Evolutionary conservation across 2,329 filamentous ascomycete species (phyloP).

Genomic region (Corinectria fuckeliana): DNA sequence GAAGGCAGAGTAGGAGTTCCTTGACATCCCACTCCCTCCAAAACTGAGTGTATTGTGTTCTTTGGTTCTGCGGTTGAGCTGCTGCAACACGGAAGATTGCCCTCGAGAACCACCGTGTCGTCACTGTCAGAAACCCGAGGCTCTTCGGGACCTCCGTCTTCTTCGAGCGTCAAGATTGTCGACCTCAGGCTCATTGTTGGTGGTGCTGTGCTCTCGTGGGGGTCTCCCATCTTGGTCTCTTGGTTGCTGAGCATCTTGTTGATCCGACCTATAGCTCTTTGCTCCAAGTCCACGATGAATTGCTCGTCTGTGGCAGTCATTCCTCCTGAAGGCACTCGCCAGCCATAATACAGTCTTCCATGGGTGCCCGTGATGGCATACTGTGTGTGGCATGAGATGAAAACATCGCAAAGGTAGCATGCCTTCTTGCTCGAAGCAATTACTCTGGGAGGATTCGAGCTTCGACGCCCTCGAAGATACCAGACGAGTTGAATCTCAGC

Average conservation of each 20-base stretch:
- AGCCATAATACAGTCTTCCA: conserved; percentile 29
- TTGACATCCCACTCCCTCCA: neutral
- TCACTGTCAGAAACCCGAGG: neutral
- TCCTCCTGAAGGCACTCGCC: conserved; percentile 15
- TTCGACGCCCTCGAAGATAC: conserved; percentile 16
- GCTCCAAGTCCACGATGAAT: conserved; percentile 14
- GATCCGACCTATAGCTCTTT: conserved; percentile 1
- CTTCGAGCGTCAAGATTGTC: neutral
- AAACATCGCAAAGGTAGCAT: conserved; percentile 30
- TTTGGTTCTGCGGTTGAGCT: neutral
- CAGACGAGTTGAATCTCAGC: conserved; percentile 33
- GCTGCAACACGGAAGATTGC: neutral
- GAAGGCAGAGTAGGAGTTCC: neutral
- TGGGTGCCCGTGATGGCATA: conserved; percentile 22
- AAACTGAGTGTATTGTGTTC: neutral
- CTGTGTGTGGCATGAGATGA: conserved; percentile 13
- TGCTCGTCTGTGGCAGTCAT: neutral
- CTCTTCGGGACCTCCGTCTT: neutral
- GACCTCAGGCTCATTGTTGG: neutral
- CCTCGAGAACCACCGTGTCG: neutral
- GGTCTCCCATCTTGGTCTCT: neutral
- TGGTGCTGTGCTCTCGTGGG: conserved; percentile 17
- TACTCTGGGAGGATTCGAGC: conserved; percentile 17
- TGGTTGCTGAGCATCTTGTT: neutral
- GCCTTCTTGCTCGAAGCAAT: conserved; percentile 32